These are phyloP conservation scores for Fragilariopsis cylindrus DNA, from an alignment of 108 stramenopile species.

Conservation along the genomic window DNA sequence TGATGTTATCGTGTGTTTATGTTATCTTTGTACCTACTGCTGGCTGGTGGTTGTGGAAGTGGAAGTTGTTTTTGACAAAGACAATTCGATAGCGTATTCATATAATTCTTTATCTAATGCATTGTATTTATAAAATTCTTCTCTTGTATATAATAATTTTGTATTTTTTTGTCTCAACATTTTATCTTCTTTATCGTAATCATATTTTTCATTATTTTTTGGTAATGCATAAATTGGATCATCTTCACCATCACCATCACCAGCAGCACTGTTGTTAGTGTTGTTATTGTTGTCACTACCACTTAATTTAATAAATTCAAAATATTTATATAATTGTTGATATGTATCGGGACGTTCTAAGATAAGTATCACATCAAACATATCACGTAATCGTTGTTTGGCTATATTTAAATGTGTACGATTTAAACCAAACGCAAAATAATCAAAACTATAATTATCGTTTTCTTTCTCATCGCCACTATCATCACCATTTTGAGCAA, in stretches of 20 bases:
- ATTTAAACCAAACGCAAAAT: neutral
- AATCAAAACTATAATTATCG: neutral
- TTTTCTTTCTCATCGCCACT: neutral
- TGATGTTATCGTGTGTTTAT: too few species aligned
- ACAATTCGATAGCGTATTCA: neutral
- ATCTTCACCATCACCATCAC: neutral
- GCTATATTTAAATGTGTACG: neutral
- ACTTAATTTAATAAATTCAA: neutral
- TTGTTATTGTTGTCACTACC: too few species aligned
- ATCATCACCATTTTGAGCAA: neutral
- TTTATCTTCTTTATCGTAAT: neutral
- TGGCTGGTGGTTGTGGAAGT: too few species aligned
- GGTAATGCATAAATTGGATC: neutral
- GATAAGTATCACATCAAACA: neutral
- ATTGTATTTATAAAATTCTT: conserved; percentile 1
- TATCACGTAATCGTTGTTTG: neutral
- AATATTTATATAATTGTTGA: neutral
- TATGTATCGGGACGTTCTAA: neutral
- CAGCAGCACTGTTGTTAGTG: too few species aligned
- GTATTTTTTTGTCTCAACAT: neutral
- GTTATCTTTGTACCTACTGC: too few species aligned
- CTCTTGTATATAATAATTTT: neutral
- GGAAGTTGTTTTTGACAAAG: neutral
- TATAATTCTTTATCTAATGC: neutral
- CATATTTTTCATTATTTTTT: neutral